phyloP scores from a whole-genome alignment of 129 eudicot genomes.

The Lactuca sativa region DNA sequence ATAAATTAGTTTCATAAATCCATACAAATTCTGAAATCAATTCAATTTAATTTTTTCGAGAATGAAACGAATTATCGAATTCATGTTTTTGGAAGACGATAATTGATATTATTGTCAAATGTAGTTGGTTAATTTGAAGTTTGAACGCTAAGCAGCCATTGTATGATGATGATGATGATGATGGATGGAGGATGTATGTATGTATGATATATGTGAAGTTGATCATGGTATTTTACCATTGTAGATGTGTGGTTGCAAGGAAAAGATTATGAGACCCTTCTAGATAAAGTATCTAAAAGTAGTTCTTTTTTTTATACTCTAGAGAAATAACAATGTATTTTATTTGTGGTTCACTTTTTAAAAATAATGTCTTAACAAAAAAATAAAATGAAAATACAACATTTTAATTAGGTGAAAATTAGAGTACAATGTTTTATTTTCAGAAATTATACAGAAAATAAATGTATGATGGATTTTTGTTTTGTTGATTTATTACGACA shows the following conservation, averaged over 20 bases:
- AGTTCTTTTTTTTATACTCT: neutral
- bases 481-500: no score
- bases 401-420: neutral
- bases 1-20: neutral
- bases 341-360: neutral
- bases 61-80: no score
- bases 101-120: no score
- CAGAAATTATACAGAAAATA: no score
- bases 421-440: no score
- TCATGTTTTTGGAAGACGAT: neutral
- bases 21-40: neutral
- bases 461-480: no score
- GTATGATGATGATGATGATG: slow-evolving; percentile 24
- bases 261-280: slow-evolving; percentile 21
- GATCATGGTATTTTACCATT: slow-evolving; percentile 23
- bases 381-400: no score
- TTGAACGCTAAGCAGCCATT: neutral
- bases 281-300: slow-evolving; percentile 9
- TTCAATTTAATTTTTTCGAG: no score
- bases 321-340: no score
- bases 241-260: slow-evolving; percentile 26
- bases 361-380: no score
- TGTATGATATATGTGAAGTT: slow-evolving; percentile 16
- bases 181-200: slow-evolving; percentile 31
- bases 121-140: neutral